Percentiles rank a stretch among this genome's conserved stretches.
phyloP scores from a whole-genome alignment of 768 basidiomycete species.

The Heimioporus sp. region DNA sequence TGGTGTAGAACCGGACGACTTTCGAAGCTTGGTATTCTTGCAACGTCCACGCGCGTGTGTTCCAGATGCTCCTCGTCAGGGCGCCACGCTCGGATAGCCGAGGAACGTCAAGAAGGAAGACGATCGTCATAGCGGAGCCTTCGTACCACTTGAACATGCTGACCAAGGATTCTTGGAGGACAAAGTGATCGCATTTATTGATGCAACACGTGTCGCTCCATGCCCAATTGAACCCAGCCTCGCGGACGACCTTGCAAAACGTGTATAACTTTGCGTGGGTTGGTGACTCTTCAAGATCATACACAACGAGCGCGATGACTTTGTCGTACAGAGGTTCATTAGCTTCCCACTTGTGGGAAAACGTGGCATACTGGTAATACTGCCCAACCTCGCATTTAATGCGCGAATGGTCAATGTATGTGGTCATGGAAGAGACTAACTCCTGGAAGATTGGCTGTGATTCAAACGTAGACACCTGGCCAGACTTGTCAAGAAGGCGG shows the following conservation, averaged over 20 bases:
- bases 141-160: constrained; percentile 2
- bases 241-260: neutral
- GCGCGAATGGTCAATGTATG: neutral
- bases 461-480: constrained; percentile 7
- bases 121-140: neutral
- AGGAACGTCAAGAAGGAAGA: neutral
- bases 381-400: constrained; percentile 2
- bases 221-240: constrained; percentile 2
- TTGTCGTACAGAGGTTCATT: constrained; percentile 6
- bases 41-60: neutral
- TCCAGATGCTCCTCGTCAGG: constrained; percentile 1
- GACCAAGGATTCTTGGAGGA: neutral
- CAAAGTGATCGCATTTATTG: neutral
- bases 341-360: constrained; percentile 13
- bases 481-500: constrained; percentile 1
- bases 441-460: constrained; percentile 1
- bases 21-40: constrained; percentile 15
- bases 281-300: constrained; percentile 7
- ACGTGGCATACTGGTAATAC: constrained; percentile 8
- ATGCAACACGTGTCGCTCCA: constrained; percentile 12
- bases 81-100: neutral
- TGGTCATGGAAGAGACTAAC: constrained; percentile 12
- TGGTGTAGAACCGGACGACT: constrained; percentile 8
- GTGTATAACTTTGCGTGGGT: neutral
- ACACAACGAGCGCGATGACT: constrained; percentile 1